Evolutionary conservation across 345 rosid genomes (phyloP), one percentile per base, ranked within the genome.

Genomic region (Hevea brasiliensis): DNA sequence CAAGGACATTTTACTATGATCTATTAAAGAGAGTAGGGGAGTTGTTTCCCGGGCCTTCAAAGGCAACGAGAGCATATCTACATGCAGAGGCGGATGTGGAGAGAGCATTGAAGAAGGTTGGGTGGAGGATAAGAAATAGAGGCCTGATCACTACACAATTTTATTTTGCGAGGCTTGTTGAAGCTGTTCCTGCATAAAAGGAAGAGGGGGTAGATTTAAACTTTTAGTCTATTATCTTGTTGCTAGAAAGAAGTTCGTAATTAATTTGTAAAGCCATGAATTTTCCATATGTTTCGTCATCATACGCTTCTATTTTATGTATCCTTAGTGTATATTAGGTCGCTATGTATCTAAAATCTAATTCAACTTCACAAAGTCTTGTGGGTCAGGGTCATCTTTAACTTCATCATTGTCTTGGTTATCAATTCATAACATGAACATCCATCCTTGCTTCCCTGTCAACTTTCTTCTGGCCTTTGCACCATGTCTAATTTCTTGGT

Each of bases 31-130:
- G 98, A 62, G 81, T 87, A 9, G 98, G 99, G 6, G 97, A 95
- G 87, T 84, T 95, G 84, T 92, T 92, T 79, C 99, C 97, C 0
- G 98, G 98, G 72, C 99, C 99, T 61, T 95, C 98, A 11, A 95
- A 92, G 87, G 99, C 97, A 17, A 95, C 98, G 0, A 86, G 98
- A 75, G 99, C 98, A 1, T 92, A 94, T 72, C 87, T 90, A 63
- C 99, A 92, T 12, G 74, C 99, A 0, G 99, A 95, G 79, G 98
- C 91, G 0, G 98, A 92, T 82, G 90, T 92, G 1, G 98, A 95
- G 86, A 83, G 84, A 61, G 98, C 98, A 0, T 64, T 95, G 78
- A 68, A 74, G 67, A 95, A 90, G 84, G 93, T 83, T 37, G 99
- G 99, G 21, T 95, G 99, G 99, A 95, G 81, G 77, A 92, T 93